Percentiles rank a stretch among this genome's conserved stretches.
phyloP scores from a whole-genome alignment of 768 basidiomycete genomes.

The Boletus sp. region DNA sequence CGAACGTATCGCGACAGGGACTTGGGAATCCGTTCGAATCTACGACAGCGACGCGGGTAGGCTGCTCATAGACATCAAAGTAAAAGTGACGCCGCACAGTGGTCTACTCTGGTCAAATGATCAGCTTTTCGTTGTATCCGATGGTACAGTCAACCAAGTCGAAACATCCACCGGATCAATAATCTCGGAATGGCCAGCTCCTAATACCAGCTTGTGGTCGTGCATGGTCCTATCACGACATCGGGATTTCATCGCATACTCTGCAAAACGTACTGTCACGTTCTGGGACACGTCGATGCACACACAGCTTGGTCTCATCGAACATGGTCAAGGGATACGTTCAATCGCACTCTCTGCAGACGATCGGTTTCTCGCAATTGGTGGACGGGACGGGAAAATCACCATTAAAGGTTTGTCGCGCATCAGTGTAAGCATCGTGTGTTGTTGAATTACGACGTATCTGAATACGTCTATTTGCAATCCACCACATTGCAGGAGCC shows the following conservation, averaged over 20 bases:
- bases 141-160: no score
- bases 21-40: no score
- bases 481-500: neutral
- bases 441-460: neutral
- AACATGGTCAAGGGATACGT: neutral
- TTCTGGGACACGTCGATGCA: neutral
- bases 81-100: neutral
- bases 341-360: neutral
- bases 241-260: neutral
- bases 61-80: no score
- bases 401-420: neutral
- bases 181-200: neutral
- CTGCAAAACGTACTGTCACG: neutral
- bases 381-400: neutral
- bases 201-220: neutral
- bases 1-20: no score
- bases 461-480: neutral
- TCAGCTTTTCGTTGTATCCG: no score
- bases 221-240: neutral
- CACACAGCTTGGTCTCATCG: neutral
- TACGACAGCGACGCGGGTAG: no score
- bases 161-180: neutral
- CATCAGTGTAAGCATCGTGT: neutral
- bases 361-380: neutral
- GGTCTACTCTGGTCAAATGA: neutral